Evolutionary conservation across 192 early-diverging fungal genomes (phyloP).

Genomic region (Coemansia aciculifera): DNA sequence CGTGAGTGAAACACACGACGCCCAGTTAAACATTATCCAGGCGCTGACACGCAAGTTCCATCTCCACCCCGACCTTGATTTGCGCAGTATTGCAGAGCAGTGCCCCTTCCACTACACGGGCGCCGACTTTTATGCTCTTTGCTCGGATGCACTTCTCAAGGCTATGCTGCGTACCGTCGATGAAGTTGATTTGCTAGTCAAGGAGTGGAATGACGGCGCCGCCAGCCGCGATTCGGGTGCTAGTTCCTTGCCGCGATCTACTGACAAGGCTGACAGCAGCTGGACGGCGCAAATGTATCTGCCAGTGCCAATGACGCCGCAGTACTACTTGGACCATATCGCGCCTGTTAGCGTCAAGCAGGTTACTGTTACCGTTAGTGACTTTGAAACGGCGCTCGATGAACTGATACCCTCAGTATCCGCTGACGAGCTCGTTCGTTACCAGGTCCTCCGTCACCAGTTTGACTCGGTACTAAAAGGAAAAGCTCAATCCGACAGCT

Average conservation of each 20-base stretch:
- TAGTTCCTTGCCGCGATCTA: conserved; percentile 7
- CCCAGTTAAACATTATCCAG: conserved; percentile 85
- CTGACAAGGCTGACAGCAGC: neutral
- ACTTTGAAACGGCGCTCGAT: conserved; percentile 80
- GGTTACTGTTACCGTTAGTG: conserved; percentile 78
- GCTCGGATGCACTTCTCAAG: conserved; percentile 95
- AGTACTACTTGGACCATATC: conserved; percentile 89
- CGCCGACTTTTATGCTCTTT: conserved; percentile 98
- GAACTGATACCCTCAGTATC: conserved; percentile 91
- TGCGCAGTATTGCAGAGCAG: conserved; percentile 72
- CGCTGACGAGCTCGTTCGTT: conserved; percentile 82
- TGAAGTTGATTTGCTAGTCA: conserved; percentile 61
- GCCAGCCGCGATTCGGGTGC: neutral
- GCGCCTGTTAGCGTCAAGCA: conserved; percentile 66
- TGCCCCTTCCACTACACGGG: conserved; percentile 95
- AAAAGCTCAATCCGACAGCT: neutral
- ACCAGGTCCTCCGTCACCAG: conserved; percentile 74
- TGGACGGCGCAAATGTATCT: conserved; percentile 12
- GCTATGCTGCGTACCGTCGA: conserved; percentile 90
- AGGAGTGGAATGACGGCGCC: conserved; percentile 31
- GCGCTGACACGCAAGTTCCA: conserved; percentile 96
- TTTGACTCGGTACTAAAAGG: conserved; percentile 65
- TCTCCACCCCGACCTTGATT: conserved; percentile 75
- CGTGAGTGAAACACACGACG: conserved; percentile 85
- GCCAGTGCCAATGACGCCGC: conserved; percentile 74